phyloP scores from a whole-genome alignment of 202 grass and related monocot species.

The Carex arenaria region DNA sequence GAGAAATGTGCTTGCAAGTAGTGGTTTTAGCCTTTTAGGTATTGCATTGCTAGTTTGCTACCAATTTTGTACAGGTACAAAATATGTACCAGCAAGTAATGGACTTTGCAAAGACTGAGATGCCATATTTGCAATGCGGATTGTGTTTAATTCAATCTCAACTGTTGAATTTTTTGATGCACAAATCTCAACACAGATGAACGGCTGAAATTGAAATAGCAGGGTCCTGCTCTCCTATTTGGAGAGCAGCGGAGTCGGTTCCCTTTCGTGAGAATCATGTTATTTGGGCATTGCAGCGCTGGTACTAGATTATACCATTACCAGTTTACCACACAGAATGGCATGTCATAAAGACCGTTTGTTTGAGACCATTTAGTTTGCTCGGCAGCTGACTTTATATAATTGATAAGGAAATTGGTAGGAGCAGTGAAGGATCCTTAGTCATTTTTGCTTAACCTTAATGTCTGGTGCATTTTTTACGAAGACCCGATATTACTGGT shows the following conservation, averaged over 20 bases:
- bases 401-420: background rate
- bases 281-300: background rate
- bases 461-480: background rate
- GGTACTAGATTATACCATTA: background rate
- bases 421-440: background rate
- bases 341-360: background rate
- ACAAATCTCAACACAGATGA: too few species aligned
- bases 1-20: background rate
- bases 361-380: background rate
- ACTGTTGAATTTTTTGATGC: too few species aligned
- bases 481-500: background rate
- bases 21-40: background rate
- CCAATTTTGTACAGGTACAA: background rate
- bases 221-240: too few species aligned
- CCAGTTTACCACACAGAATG: background rate
- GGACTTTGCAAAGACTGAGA: background rate
- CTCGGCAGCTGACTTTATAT: background rate
- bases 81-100: background rate
- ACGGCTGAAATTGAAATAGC: too few species aligned
- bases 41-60: background rate
- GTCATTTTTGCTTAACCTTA: background rate
- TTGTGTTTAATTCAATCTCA: too few species aligned
- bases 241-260: too few species aligned
- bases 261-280: background rate
- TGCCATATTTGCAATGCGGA: background rate